phyloP scores from a whole-genome alignment of 2,329 filamentous ascomycete species.

The Botrytis galanthina region DNA sequence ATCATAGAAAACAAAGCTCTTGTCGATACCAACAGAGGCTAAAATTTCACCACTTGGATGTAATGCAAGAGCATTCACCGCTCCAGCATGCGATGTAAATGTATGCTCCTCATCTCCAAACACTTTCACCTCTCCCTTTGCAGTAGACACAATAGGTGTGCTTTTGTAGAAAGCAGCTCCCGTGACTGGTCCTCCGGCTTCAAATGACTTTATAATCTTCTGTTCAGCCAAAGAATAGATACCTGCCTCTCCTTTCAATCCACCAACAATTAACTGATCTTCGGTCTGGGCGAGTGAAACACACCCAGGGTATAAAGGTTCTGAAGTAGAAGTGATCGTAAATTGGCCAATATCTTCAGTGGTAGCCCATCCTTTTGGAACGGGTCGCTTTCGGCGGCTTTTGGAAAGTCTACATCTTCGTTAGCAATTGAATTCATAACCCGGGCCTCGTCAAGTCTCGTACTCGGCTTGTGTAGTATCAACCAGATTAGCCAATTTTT shows the following conservation, averaged over 20 bases:
- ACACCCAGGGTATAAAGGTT: slow-evolving; percentile 59
- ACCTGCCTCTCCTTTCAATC: slow-evolving; percentile 61
- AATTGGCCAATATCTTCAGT: slow-evolving; percentile 66
- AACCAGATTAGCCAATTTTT: slow-evolving; percentile 68
- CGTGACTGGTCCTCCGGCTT: slow-evolving; percentile 52
- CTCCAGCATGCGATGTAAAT: slow-evolving; percentile 78
- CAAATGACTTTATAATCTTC: slow-evolving; percentile 54
- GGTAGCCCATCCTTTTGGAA: slow-evolving; percentile 83
- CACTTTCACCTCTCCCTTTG: slow-evolving; percentile 66
- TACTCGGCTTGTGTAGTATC: slow-evolving; percentile 79
- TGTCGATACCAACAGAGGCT: slow-evolving; percentile 85
- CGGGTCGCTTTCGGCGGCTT: slow-evolving; percentile 81
- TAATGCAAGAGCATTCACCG: slow-evolving; percentile 71
- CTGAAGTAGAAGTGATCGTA: slow-evolving; percentile 51
- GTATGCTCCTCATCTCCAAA: slow-evolving; percentile 66
- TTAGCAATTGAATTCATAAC: slow-evolving; percentile 23
- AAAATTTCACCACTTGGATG: slow-evolving; percentile 82
- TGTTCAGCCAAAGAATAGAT: slow-evolving; percentile 77
- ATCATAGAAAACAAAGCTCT: slow-evolving; percentile 90
- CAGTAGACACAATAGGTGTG: slow-evolving; percentile 36
- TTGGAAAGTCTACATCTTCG: slow-evolving; percentile 66
- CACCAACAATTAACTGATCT: slow-evolving; percentile 61
- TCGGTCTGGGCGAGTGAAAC: slow-evolving; percentile 59
- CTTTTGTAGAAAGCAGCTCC: slow-evolving; percentile 51
- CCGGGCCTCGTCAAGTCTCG: slow-evolving; percentile 39